These are phyloP conservation scores for Metschnikowia aberdeeniae DNA, from an alignment of 805 yeast species.

Conservation along the genomic window DNA sequence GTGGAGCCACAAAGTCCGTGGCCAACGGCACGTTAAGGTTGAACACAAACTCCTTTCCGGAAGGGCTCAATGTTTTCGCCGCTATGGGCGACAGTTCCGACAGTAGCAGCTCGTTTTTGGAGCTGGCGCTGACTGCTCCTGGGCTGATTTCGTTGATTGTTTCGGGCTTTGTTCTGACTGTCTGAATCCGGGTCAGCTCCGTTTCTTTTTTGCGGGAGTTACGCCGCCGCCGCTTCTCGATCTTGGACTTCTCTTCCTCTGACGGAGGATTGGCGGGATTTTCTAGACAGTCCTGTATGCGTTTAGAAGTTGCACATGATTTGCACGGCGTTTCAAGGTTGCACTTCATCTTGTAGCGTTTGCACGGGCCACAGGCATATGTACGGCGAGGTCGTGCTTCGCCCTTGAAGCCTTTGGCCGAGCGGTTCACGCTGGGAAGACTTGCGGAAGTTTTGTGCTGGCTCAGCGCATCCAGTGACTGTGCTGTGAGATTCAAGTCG, in stretches of 20 bases:
- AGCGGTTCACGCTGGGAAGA: too few relatives aligned
- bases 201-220: constrained; percentile 1
- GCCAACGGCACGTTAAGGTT: constrained; percentile 10
- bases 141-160: neutral
- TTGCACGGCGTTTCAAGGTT: constrained; percentile 47
- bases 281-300: constrained; percentile 35
- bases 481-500: neutral
- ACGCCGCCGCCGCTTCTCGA: constrained; percentile 27
- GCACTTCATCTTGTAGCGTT: constrained; percentile 50
- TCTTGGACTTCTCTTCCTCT: constrained; percentile 31
- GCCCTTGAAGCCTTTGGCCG: neutral
- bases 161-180: neutral
- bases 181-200: neutral
- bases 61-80: neutral
- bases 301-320: constrained; percentile 38
- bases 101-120: neutral
- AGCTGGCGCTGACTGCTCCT: neutral
- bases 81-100: constrained; percentile 4
- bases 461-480: neutral
- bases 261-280: constrained; percentile 45
- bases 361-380: constrained; percentile 57
- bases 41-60: neutral
- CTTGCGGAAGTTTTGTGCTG: too few relatives aligned
- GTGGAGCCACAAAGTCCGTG: constrained; percentile 8
- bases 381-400: constrained; percentile 35